Percentiles rank a stretch among this genome's conserved stretches.
phyloP scores from a whole-genome alignment of 768 basidiomycete species.

The Cantharellus cinnabarinus region DNA sequence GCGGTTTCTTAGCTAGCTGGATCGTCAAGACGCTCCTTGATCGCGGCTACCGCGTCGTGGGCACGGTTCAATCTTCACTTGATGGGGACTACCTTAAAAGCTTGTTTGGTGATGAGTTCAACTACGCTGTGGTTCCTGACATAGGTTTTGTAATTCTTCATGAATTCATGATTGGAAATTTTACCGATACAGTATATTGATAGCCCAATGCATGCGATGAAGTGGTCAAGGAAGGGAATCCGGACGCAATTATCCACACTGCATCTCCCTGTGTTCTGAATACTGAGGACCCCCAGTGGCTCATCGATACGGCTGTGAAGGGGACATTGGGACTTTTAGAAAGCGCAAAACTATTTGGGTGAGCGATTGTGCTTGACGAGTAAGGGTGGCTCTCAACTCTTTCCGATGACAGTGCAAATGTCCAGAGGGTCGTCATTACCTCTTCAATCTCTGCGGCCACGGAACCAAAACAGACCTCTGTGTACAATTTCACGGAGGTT shows the following conservation, averaged over 20 bases:
- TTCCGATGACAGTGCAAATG: conserved; percentile 12
- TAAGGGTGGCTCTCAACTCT: neutral
- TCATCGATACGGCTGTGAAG: conserved; percentile 20
- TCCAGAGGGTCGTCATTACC: conserved; percentile 20
- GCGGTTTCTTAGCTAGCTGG: no score
- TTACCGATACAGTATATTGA: neutral
- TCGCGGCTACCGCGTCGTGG: no score
- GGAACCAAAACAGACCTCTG: neutral
- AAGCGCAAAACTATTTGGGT: conserved; percentile 1
- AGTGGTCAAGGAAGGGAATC: neutral
- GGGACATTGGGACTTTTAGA: conserved; percentile 18
- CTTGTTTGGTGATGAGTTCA: no score
- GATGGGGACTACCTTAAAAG: no score
- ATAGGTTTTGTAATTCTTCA: no score
- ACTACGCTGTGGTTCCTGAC: no score
- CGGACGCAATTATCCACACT: neutral
- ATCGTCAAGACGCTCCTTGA: no score
- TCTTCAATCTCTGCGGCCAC: conserved; percentile 11
- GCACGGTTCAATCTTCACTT: no score
- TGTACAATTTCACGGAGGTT: neutral
- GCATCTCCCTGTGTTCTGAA: neutral
- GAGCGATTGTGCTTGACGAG: neutral
- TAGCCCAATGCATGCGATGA: neutral
- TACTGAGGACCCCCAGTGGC: conserved; percentile 6
- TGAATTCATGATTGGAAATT: no score